These are phyloP conservation scores for Komagataella kurtzmanii DNA, from an alignment of 805 yeast species.

Conservation along the genomic window DNA sequence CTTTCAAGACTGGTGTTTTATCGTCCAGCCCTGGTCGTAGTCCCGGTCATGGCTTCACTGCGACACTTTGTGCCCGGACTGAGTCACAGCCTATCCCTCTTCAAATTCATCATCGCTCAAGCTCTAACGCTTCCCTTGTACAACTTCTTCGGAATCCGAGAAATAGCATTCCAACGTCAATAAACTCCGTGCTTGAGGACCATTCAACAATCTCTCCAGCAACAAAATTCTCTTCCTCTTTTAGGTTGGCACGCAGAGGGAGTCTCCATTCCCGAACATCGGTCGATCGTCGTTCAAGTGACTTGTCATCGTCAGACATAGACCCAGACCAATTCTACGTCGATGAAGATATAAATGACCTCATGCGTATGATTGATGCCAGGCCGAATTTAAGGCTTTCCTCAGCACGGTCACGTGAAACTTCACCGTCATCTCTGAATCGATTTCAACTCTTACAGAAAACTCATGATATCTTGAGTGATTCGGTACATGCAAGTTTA, in stretches of 20 bases:
- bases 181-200: slow-evolving; percentile 23
- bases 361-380: slow-evolving; percentile 20
- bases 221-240: background rate
- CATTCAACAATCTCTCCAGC: background rate
- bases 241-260: slow-evolving; percentile 1
- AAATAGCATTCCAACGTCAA: slow-evolving; percentile 24
- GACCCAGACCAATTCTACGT: background rate
- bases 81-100: slow-evolving; percentile 4
- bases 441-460: slow-evolving; percentile 6
- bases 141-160: slow-evolving; percentile 31
- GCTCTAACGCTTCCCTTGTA: slow-evolving; percentile 39
- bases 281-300: slow-evolving; percentile 1
- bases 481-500: slow-evolving; percentile 5
- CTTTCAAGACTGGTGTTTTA: background rate
- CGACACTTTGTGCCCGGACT: background rate
- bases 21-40: background rate
- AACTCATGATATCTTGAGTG: slow-evolving; percentile 7
- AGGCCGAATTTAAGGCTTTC: slow-evolving; percentile 21
- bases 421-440: slow-evolving; percentile 4
- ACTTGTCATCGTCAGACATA: slow-evolving; percentile 2
- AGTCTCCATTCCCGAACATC: slow-evolving; percentile 3
- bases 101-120: slow-evolving; percentile 16
- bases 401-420: slow-evolving; percentile 3
- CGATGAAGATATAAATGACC: slow-evolving; percentile 12
- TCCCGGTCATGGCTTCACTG: background rate